Percentiles rank a stretch among this genome's conserved stretches.
These are phyloP conservation scores for Lathyrus sativus DNA, from an alignment of 306 rosid species.

Conservation along the genomic window DNA sequence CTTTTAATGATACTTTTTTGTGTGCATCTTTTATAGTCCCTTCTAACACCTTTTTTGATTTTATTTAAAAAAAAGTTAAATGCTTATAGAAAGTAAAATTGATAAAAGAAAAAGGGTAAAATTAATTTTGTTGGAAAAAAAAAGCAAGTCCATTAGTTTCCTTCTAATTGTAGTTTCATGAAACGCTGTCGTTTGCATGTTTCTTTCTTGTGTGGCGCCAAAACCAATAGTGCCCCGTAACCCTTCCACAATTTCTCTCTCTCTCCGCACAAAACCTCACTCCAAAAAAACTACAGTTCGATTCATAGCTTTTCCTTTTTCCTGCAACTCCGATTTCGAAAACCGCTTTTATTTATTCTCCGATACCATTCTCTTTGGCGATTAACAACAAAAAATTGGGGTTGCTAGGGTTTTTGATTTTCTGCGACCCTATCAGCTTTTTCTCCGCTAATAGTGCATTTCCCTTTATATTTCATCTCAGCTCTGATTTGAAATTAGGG, in stretches of 20 bases:
- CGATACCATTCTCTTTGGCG: neutral
- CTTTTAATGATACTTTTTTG: too few relatives aligned
- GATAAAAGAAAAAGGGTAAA: too few relatives aligned
- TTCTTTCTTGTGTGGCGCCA: too few relatives aligned
- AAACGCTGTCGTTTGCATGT: too few relatives aligned
- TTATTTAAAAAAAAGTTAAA: too few relatives aligned
- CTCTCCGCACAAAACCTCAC: slow-evolving; percentile 11
- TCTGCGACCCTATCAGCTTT: slow-evolving; percentile 17
- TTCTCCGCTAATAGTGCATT: slow-evolving; percentile 13
- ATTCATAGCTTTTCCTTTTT: slow-evolving; percentile 4
- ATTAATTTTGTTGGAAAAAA: too few relatives aligned
- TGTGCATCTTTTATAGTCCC: too few relatives aligned
- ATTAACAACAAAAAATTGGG: neutral
- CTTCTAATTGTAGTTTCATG: too few relatives aligned
- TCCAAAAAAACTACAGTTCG: neutral
- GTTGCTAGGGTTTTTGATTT: slow-evolving; percentile 43
- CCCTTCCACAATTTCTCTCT: neutral
- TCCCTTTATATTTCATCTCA: slow-evolving; percentile 9
- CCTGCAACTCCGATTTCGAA: neutral
- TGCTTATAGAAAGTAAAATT: too few relatives aligned
- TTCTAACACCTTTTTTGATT: too few relatives aligned
- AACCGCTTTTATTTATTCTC: neutral
- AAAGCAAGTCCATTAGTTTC: too few relatives aligned
- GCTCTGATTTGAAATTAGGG: slow-evolving; percentile 40
- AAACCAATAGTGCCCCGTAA: too few relatives aligned